phyloP scores from a whole-genome alignment of 306 rosid genomes.

The Pueraria montana region DNA sequence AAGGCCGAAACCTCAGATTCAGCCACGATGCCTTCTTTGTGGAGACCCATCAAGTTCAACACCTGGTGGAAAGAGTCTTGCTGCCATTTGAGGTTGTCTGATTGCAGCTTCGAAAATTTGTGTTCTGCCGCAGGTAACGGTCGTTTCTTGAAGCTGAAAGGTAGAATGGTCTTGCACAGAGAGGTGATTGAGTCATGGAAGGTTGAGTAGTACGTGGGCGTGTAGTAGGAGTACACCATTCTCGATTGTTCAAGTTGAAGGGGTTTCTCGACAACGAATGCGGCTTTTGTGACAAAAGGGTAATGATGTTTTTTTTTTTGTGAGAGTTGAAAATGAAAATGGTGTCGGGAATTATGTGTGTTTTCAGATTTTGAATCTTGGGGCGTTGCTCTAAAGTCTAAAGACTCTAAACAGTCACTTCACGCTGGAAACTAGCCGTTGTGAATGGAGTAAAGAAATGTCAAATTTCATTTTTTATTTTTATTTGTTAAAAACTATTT shows the following conservation, averaged over 20 bases:
- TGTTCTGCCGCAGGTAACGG: conserved; percentile 65
- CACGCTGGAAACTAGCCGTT: conserved; percentile 43
- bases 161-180: conserved; percentile 82
- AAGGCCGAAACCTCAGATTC: conserved; percentile 76
- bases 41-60: conserved; percentile 90
- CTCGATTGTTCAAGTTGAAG: conserved; percentile 7
- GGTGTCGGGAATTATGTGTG: conserved; percentile 29
- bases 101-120: conserved; percentile 71
- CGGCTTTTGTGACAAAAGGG: background rate
- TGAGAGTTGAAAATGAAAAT: background rate
- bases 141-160: conserved; percentile 82
- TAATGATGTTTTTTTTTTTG: background rate
- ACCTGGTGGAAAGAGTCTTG: conserved; percentile 95
- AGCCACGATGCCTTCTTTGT: conserved; percentile 84
- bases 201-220: conserved; percentile 86
- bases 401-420: conserved; percentile 41
- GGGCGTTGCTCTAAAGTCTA: background rate
- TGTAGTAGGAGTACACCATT: conserved; percentile 88
- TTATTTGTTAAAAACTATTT: too few relatives aligned
- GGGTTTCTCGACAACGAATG: background rate
- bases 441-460: too few relatives aligned
- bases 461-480: too few relatives aligned
- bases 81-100: conserved; percentile 95
- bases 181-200: conserved; percentile 92
- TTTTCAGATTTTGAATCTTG: conserved; percentile 10